A percentile compares a stretch with the other conserved stretches of the same genome.
Conservation (phyloP, 108 stramenopile species). For the Cylindrotheca closterium region DNA sequence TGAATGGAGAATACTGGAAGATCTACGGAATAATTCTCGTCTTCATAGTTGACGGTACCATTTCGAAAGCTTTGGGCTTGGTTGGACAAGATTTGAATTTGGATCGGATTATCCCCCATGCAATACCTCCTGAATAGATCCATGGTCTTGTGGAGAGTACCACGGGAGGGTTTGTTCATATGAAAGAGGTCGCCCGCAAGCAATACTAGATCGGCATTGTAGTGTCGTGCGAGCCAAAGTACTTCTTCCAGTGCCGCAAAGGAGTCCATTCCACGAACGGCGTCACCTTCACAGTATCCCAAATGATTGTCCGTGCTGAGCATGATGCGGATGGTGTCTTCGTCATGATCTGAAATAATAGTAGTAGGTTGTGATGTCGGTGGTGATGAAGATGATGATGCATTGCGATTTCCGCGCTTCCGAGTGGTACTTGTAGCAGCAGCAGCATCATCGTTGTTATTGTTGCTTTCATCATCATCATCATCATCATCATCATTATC, state of each 20-base stretch:
- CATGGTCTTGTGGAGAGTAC: conserved; percentile 90
- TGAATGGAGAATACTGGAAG: conserved; percentile 97
- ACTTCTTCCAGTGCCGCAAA: conserved; percentile 97
- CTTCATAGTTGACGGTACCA: conserved; percentile 89
- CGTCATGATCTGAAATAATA: too few species aligned
- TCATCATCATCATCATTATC: too few species aligned
- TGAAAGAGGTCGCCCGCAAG: conserved; percentile 97
- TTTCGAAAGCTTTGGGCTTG: conserved; percentile 21
- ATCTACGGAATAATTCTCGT: conserved; percentile 84
- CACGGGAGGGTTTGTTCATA: conserved; percentile 92
- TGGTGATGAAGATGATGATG: too few species aligned
- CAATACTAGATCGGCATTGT: conserved; percentile 84
- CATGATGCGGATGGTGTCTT: conserved; percentile 83
- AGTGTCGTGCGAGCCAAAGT: conserved; percentile 65
- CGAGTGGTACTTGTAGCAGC: too few species aligned
- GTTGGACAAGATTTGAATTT: conserved; percentile 62
- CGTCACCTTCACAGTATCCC: conserved; percentile 91
- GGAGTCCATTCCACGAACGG: conserved; percentile 88
- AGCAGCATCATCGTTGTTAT: too few species aligned
- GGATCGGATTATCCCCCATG: conserved; percentile 87
- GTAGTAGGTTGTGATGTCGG: too few species aligned
- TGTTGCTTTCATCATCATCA: too few species aligned
- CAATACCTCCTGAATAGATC: conserved; percentile 88
- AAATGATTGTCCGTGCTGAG: conserved; percentile 97
- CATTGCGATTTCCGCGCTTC: too few species aligned